phyloP scores from a whole-genome alignment of 192 early-diverging fungal species.

The Chytriomyces confervae region DNA sequence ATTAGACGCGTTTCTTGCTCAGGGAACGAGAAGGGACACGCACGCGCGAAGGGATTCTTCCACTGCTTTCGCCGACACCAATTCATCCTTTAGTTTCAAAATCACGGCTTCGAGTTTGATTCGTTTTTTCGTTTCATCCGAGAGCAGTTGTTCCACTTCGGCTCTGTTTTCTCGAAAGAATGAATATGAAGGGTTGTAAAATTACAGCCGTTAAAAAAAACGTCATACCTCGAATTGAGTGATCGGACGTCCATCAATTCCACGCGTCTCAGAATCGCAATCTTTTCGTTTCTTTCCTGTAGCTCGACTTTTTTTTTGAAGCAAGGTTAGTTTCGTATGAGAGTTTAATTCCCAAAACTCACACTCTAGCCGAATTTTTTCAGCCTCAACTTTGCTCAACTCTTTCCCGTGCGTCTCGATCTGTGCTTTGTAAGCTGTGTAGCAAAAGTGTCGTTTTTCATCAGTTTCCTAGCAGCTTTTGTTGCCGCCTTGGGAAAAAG shows the following conservation, averaged over 20 bases:
- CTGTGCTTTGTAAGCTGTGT: constrained; percentile 42
- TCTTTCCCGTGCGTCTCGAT: constrained; percentile 25
- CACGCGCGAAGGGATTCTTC: constrained; percentile 41
- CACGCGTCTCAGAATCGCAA: constrained; percentile 40
- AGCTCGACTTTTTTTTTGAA: constrained; percentile 41
- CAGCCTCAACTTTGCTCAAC: constrained; percentile 17
- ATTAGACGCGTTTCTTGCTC: neutral
- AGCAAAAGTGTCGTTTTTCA: neutral
- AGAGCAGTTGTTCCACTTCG: constrained; percentile 51
- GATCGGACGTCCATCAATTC: constrained; percentile 32
- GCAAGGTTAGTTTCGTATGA: neutral
- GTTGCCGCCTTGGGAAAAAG: neutral
- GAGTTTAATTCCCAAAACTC: constrained; percentile 21
- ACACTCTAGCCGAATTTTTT: constrained; percentile 37
- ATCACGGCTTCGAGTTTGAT: constrained; percentile 39
- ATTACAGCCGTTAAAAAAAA: neutral
- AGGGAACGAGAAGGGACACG: neutral
- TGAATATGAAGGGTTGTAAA: neutral
- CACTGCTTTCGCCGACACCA: constrained; percentile 31
- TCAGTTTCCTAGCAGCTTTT: neutral
- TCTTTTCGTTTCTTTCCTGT: constrained; percentile 50
- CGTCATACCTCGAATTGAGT: constrained; percentile 39
- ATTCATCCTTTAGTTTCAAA: constrained; percentile 2
- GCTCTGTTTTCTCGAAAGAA: constrained; percentile 36
- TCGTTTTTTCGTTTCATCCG: constrained; percentile 48